These are phyloP conservation scores for Termitomyces sp. DNA, from an alignment of 768 basidiomycete genomes.

Conservation along the genomic window DNA sequence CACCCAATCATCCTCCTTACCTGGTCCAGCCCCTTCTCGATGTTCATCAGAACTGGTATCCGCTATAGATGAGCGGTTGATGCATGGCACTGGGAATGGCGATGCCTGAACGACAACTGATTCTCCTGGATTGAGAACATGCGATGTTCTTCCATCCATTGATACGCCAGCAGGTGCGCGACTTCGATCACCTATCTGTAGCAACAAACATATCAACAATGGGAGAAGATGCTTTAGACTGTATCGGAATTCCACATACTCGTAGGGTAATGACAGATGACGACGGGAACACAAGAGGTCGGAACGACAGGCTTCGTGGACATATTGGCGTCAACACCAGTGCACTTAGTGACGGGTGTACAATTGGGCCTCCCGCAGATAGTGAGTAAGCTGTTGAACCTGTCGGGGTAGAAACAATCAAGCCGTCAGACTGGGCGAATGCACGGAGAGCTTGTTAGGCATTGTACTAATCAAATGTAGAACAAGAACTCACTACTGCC, in stretches of 20 bases:
- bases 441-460: conserved; percentile 2
- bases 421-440: conserved; percentile 72
- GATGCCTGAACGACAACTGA: conserved; percentile 83
- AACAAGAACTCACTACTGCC: conserved; percentile 66
- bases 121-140: conserved; percentile 80
- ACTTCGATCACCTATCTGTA: conserved; percentile 79
- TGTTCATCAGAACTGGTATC: conserved; percentile 42
- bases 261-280: conserved; percentile 73
- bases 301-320: conserved; percentile 87
- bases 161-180: conserved; percentile 87
- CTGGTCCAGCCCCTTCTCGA: conserved; percentile 67
- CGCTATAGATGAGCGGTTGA: conserved; percentile 79
- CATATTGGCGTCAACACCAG: conserved; percentile 95
- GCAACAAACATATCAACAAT: neutral
- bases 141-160: conserved; percentile 89
- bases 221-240: neutral
- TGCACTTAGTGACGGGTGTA: conserved; percentile 88
- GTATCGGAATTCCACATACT: conserved; percentile 37
- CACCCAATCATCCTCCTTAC: conserved; percentile 94
- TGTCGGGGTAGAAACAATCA: conserved; percentile 93
- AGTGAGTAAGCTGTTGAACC: conserved; percentile 96
- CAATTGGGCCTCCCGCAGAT: conserved; percentile 93
- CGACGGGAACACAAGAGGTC: conserved; percentile 86
- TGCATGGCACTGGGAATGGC: conserved; percentile 88
- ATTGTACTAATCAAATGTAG: conserved; percentile 3